phyloP scores from a whole-genome alignment of 805 yeast genomes.

The Saccharomycopsis guyanensis region DNA sequence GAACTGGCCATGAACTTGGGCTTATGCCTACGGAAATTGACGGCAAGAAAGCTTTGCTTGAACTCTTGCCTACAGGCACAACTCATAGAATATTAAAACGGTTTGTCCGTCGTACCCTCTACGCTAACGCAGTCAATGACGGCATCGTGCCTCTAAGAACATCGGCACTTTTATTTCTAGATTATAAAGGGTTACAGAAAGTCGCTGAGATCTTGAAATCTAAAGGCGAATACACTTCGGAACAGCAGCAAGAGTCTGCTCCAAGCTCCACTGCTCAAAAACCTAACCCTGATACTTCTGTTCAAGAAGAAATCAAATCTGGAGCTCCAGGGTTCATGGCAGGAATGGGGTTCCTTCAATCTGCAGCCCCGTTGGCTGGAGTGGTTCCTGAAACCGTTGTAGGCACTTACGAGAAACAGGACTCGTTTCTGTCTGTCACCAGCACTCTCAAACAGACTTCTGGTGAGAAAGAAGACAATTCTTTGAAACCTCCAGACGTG shows the following conservation, averaged over 20 bases:
- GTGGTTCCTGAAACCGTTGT: conserved; percentile 9
- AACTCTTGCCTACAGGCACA: conserved; percentile 60
- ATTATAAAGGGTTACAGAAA: conserved; percentile 46
- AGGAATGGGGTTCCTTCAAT: conserved; percentile 6
- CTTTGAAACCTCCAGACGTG: background rate
- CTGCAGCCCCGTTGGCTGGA: conserved; percentile 7
- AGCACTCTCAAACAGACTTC: background rate
- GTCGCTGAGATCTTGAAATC: conserved; percentile 31
- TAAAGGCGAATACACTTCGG: conserved; percentile 22
- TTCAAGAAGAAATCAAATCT: conserved; percentile 8
- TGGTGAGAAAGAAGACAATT: too few relatives aligned
- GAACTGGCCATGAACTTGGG: conserved; percentile 74
- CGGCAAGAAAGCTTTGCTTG: conserved; percentile 41
- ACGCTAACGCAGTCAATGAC: conserved; percentile 71
- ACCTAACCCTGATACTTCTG: background rate
- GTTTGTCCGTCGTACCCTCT: conserved; percentile 60
- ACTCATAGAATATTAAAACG: conserved; percentile 48
- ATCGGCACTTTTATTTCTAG: conserved; percentile 58
- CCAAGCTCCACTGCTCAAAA: background rate
- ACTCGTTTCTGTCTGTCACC: background rate
- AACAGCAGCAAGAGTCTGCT: background rate
- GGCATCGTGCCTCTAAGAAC: conserved; percentile 79
- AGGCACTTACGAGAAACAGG: background rate
- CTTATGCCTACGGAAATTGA: conserved; percentile 38
- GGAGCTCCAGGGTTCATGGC: conserved; percentile 10